Base-by-base conservation (phyloP, 164 flowering plant genomes). In the Hamamelis virginiana region DNA sequence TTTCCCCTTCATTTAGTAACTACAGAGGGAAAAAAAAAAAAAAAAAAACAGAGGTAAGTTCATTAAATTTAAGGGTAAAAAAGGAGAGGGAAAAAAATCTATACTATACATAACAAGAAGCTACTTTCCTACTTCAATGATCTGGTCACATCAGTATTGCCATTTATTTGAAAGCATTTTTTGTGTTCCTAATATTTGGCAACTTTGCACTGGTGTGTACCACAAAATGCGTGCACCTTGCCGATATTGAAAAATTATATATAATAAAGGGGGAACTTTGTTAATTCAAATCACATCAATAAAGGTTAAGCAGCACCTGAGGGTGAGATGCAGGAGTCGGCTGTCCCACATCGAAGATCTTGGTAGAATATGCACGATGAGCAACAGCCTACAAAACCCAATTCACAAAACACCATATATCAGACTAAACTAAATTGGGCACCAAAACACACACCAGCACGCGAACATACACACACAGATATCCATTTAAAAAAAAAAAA, bases 251-350 rank as follows among this genome's bases (percentile, higher is more conserved):
- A 23, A 11, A 27, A 66, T 33, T 2, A 33, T 33, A 33, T 2
- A 33, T 2, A 33, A 33, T 2, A 33, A 6, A 33, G 6, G 41
- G 6, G 6, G 6, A 33, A 33, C 41, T 33, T 33, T 33, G 41
- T 33, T 33, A 33, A 33, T 6, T 33, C 18, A 44, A 55, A 48
- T 25, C 0, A 14, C 68, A 56, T 33, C 15, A 47, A 0, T 22
- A 16, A 41, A n/a, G 15, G 51, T 62, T 68, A 73, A 74, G 58
- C 25, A 67, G 52, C 23, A 94, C 98, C 86, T 90, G 84, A 66
- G 98, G 96, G 70, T 94, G 98, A 69, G 96, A 70, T 58, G 80
- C 76, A 23, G 92, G 86, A 48, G 93, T 90, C 64, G 96, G 97
- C 72, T 94, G 97, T 50, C 98, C 97, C 66, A 77, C 80, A 81